Evolutionary conservation across 2,329 filamentous ascomycete genomes (phyloP).

Genomic region (Fusarium clavum): DNA sequence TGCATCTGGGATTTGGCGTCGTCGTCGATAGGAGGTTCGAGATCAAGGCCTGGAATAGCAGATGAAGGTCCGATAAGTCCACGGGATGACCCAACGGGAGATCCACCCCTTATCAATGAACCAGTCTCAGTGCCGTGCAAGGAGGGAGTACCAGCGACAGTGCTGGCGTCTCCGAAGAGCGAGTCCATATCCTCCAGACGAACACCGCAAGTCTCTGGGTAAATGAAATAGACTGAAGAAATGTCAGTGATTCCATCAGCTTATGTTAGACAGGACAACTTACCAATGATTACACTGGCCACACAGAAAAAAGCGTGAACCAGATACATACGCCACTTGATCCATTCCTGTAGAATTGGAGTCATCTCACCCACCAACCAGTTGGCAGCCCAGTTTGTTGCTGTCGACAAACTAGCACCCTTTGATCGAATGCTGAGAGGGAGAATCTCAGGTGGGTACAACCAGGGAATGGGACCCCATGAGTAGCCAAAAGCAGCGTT

Average conservation of each 20-base stretch:
- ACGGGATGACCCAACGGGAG: constrained; percentile 78
- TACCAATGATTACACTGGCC: constrained; percentile 94
- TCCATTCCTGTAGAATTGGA: constrained; percentile 89
- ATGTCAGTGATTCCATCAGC: constrained; percentile 15
- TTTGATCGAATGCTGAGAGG: constrained; percentile 97
- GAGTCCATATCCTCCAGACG: constrained; percentile 96
- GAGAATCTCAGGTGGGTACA: constrained; percentile 98
- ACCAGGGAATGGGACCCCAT: constrained; percentile 98
- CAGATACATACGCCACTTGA: constrained; percentile 93
- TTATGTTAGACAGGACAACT: constrained; percentile 57
- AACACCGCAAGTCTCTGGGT: constrained; percentile 95
- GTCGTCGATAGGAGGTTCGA: constrained; percentile 77
- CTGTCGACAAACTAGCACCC: constrained; percentile 94
- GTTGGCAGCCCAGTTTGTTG: constrained; percentile 98
- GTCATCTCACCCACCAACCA: constrained; percentile 97
- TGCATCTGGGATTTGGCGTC: constrained; percentile 58
- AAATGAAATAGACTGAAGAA: constrained; percentile 90
- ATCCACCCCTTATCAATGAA: constrained; percentile 81
- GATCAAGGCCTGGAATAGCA: constrained; percentile 82
- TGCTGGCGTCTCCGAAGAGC: constrained; percentile 92
- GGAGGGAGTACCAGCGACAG: constrained; percentile 80
- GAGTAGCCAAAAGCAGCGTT: constrained; percentile 95
- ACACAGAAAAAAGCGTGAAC: constrained; percentile 98
- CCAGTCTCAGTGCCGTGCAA: constrained; percentile 81
- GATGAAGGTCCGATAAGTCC: constrained; percentile 69